phyloP scores from a whole-genome alignment of 2,329 filamentous ascomycete genomes.

The Oidium heveae region DNA sequence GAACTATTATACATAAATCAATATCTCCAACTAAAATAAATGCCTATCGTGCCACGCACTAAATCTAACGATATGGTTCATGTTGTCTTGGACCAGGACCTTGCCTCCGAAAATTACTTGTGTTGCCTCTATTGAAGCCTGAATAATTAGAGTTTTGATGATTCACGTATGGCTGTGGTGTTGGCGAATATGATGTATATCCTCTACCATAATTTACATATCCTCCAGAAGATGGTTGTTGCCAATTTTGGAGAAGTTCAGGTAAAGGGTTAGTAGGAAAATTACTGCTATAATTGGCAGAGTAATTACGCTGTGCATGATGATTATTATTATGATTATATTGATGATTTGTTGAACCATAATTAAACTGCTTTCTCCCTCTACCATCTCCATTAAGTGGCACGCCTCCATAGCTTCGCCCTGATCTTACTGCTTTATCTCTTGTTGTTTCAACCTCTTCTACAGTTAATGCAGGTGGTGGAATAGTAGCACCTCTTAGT shows the following conservation, averaged over 20 bases:
- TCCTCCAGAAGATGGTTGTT: conserved; percentile 20
- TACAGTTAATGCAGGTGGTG: conserved; percentile 44
- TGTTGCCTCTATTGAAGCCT: too few species aligned
- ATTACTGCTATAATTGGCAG: conserved; percentile 8
- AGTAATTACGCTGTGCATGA: conserved; percentile 3
- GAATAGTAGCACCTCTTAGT: conserved; percentile 55
- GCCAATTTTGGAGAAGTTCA: conserved; percentile 14
- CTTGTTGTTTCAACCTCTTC: conserved; percentile 52
- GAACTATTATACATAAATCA: too few species aligned
- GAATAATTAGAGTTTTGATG: too few species aligned
- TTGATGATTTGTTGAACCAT: conserved; percentile 16
- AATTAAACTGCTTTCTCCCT: conserved; percentile 26
- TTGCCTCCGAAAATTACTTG: too few species aligned
- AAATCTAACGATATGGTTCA: too few species aligned
- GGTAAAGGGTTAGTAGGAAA: conserved; percentile 3
- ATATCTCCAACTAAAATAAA: too few species aligned
- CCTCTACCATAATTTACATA: too few species aligned
- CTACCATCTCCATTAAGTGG: conserved; percentile 26
- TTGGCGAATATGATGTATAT: too few species aligned
- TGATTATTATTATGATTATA: conserved; percentile 5
- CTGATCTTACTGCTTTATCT: conserved; percentile 34
- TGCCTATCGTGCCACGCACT: too few species aligned
- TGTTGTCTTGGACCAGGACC: too few species aligned
- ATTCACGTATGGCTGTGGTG: too few species aligned
- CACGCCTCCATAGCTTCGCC: conserved; percentile 46